These are phyloP conservation scores for Cyclostephanos tholiformis DNA, from an alignment of 108 stramenopile species.

Conservation along the genomic window DNA sequence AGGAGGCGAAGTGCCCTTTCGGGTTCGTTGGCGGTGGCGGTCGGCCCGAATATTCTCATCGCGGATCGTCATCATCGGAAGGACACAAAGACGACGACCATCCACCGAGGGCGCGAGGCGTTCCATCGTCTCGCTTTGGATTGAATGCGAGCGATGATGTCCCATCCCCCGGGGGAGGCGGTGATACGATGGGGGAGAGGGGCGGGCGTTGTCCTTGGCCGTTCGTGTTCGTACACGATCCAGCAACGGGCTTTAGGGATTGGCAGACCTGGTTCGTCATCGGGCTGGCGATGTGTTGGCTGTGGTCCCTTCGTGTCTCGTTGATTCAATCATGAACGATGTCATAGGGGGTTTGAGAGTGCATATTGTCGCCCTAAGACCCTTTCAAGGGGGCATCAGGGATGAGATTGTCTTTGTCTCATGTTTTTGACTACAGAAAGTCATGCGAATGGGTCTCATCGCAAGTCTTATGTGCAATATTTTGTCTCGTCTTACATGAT, in stretches of 20 bases:
- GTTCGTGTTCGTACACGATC: conserved; percentile 86
- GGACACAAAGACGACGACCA: no score
- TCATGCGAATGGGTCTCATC: no score
- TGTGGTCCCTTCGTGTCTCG: conserved; percentile 26
- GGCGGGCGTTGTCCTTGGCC: conserved; percentile 83
- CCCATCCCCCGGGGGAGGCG: neutral
- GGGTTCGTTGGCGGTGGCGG: conserved; percentile 32
- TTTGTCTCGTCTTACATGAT: no score
- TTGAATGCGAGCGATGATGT: neutral
- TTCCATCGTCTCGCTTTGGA: no score
- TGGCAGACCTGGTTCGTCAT: conserved; percentile 84
- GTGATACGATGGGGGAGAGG: neutral
- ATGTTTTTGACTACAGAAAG: no score
- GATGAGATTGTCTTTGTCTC: no score
- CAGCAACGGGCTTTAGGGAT: conserved; percentile 56
- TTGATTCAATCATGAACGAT: no score
- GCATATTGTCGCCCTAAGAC: no score
- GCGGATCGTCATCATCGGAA: neutral
- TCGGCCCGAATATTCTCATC: conserved; percentile 34
- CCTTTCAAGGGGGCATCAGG: no score
- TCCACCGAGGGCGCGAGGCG: no score
- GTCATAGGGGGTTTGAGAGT: no score
- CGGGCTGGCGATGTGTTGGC: conserved; percentile 51
- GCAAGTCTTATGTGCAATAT: no score
- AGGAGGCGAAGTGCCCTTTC: conserved; percentile 56